A percentile compares a stretch with the other conserved stretches of the same genome.
Evolutionary conservation across 2,329 filamentous ascomycete genomes (phyloP).

Genomic region (Ciborinia camelliae): DNA sequence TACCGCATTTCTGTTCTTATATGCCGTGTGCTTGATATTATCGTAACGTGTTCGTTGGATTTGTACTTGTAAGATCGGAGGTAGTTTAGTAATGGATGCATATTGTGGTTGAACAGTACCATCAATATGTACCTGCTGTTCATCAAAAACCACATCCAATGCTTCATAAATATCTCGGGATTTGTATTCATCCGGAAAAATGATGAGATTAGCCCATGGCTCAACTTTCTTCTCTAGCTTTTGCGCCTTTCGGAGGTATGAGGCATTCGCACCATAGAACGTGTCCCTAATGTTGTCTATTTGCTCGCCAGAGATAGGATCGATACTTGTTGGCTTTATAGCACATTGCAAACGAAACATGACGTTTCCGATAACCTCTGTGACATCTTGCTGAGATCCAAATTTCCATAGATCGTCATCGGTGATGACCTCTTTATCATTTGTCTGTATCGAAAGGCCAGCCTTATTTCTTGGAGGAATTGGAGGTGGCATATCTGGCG

Average conservation of each 20-base stretch:
- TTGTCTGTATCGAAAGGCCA: conserved; percentile 34
- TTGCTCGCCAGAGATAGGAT: conserved; percentile 68
- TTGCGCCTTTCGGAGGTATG: conserved; percentile 54
- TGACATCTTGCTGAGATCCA: conserved; percentile 79
- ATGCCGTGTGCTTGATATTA: conserved; percentile 53
- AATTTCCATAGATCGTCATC: conserved; percentile 38
- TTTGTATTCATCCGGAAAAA: conserved; percentile 51
- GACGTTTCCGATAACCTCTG: conserved; percentile 91
- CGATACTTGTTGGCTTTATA: conserved; percentile 66
- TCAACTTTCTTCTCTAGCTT: conserved; percentile 43
- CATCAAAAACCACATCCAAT: conserved; percentile 80
- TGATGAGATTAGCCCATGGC: conserved; percentile 53
- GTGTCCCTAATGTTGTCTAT: conserved; percentile 73
- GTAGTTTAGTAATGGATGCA: conserved; percentile 69
- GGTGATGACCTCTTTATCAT: conserved; percentile 30
- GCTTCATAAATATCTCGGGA: conserved; percentile 72
- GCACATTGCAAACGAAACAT: conserved; percentile 88
- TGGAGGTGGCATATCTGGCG: conserved; percentile 37
- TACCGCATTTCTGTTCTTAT: conserved; percentile 75
- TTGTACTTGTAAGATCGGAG: conserved; percentile 83
- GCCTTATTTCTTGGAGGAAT: conserved; percentile 38
- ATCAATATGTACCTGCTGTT: conserved; percentile 67
- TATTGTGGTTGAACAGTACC: conserved; percentile 59
- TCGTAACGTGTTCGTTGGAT: conserved; percentile 80
- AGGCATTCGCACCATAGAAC: conserved; percentile 60